Evolutionary conservation across 441 rosid genomes (phyloP).

Genomic region (Corymbia citriodora): DNA sequence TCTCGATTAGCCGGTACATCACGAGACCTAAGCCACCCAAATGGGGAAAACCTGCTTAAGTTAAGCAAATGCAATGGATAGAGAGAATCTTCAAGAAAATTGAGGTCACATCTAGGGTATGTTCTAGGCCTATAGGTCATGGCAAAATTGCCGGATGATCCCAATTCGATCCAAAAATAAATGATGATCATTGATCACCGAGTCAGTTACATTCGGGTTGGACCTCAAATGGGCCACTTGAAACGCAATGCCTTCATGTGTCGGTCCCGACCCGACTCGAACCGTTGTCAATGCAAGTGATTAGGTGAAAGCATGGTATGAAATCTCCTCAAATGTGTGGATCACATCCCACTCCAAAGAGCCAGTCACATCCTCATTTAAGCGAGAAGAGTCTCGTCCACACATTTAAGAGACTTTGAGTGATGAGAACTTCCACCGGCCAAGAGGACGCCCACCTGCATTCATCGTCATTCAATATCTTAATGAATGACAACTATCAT

Average conservation of each 20-base stretch:
- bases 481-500: neutral
- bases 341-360: neutral
- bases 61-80: neutral
- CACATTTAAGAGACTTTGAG: neutral
- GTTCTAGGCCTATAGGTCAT: neutral
- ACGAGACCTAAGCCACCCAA: neutral
- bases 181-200: neutral
- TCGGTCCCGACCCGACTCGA: neutral
- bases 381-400: neutral
- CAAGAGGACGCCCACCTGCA: neutral
- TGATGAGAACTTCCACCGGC: neutral
- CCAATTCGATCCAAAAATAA: fast-evolving
- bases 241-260: neutral
- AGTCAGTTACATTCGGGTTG: neutral
- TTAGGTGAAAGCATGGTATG: neutral
- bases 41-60: neutral
- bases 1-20: neutral
- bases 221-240: neutral
- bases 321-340: neutral
- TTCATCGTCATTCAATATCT: neutral
- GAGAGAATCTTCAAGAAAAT: neutral
- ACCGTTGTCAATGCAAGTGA: neutral
- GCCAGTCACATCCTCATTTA: neutral
- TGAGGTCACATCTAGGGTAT: neutral
- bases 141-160: neutral